Evolutionary conservation across 208 protist species (phyloP).

Genomic region (Trypanosoma congolense): DNA sequence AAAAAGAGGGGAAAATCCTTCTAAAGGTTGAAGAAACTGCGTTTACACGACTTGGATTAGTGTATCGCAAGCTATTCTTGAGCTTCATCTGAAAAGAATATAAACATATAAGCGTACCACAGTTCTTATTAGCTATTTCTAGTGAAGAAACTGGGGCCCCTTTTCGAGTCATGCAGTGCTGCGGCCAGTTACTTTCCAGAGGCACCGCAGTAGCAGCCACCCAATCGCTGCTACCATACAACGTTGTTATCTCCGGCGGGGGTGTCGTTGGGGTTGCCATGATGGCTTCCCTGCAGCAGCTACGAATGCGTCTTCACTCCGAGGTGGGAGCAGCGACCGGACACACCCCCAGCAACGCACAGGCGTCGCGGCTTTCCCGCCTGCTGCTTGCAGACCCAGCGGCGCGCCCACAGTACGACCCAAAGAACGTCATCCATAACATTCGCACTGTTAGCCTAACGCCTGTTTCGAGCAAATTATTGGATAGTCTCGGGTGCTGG

Average conservation of each 20-base stretch:
- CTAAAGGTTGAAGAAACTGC: no score
- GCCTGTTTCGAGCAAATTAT: slow-evolving; percentile 72
- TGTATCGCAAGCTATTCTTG: no score
- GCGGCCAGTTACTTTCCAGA: no score
- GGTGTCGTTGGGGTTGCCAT: slow-evolving; percentile 68
- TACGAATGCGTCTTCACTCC: slow-evolving; percentile 40
- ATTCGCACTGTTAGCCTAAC: slow-evolving; percentile 80
- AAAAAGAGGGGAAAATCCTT: no score
- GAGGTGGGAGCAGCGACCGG: background rate
- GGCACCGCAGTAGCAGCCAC: no score
- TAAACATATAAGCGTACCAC: no score
- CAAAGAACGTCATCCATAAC: slow-evolving; percentile 57
- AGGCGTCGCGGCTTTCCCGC: slow-evolving; percentile 31
- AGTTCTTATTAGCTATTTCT: no score
- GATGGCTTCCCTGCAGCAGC: slow-evolving; percentile 66
- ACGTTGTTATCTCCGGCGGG: slow-evolving; percentile 75
- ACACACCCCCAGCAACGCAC: background rate
- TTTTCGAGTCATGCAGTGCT: no score
- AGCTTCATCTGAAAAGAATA: no score
- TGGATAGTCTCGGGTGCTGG: slow-evolving; percentile 78
- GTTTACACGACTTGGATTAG: no score
- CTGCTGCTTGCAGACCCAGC: slow-evolving; percentile 61
- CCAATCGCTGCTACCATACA: slow-evolving; percentile 16
- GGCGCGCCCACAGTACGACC: slow-evolving; percentile 41
- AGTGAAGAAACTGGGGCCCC: no score